Conservation (phyloP, 208 protist genomes). For the Trypanosoma avium region DNA sequence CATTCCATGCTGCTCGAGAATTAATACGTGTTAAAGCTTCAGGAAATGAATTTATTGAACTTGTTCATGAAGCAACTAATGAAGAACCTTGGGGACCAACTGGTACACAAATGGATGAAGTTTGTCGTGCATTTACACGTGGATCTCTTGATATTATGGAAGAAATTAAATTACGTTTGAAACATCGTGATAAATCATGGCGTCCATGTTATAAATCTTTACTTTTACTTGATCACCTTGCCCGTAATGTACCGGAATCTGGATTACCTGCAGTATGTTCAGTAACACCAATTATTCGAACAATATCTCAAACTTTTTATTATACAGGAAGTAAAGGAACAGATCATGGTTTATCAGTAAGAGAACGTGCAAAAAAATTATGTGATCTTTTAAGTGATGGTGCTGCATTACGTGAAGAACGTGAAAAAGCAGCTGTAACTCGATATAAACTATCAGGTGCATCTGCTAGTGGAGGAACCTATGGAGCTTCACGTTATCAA, state of each 20-base stretch:
- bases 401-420: constrained; percentile 74
- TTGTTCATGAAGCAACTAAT: constrained; percentile 84
- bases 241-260: constrained; percentile 61
- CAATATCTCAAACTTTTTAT: constrained; percentile 79
- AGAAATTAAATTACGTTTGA: constrained; percentile 77
- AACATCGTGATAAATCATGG: constrained; percentile 85
- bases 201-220: constrained; percentile 87
- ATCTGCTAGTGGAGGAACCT: constrained; percentile 32
- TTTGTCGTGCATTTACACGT: constrained; percentile 69
- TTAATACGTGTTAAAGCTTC: constrained; percentile 79
- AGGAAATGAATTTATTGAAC: constrained; percentile 61
- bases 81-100: constrained; percentile 91
- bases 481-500: constrained; percentile 15
- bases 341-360: constrained; percentile 87
- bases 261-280: constrained; percentile 73
- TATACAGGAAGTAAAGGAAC: constrained; percentile 85
- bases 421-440: constrained; percentile 63
- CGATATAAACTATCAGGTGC: constrained; percentile 63
- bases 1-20: constrained; percentile 54
- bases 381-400: constrained; percentile 81
- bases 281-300: constrained; percentile 61
- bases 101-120: constrained; percentile 83
- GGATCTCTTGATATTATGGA: constrained; percentile 71
- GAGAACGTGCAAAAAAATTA: constrained; percentile 83
- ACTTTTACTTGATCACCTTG: constrained; percentile 85